phyloP scores from a whole-genome alignment of 208 protist genomes.

The Tritrichomonas musculus region DNA sequence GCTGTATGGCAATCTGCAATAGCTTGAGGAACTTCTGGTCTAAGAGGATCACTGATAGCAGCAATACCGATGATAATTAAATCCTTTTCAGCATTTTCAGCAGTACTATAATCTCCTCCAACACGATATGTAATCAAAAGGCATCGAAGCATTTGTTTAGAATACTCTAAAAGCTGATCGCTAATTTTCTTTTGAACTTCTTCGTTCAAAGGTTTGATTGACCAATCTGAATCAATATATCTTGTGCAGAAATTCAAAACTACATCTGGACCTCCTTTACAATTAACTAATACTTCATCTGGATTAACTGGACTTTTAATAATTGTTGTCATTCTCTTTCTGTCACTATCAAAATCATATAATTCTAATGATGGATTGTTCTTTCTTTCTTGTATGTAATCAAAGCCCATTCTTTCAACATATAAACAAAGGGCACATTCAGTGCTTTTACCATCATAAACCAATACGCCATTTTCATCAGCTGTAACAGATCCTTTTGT shows the following conservation, averaged over 20 bases:
- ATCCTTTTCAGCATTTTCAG: not conserved
- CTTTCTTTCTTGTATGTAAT: not conserved
- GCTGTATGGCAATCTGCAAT: constrained; percentile 6
- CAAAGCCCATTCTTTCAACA: not conserved
- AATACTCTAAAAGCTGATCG: not conserved
- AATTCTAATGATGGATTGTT: not conserved
- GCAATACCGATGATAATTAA: not conserved
- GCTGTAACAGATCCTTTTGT: not conserved
- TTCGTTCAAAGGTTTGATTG: not conserved
- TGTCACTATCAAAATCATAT: not conserved
- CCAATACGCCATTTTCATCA: not conserved
- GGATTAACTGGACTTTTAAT: not conserved
- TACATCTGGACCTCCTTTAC: constrained; percentile 19
- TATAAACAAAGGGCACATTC: not conserved
- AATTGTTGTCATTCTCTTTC: constrained; percentile 19
- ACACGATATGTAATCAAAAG: not conserved
- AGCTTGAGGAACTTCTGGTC: not conserved
- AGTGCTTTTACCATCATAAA: not conserved
- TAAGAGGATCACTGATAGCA: not conserved
- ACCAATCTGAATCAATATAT: not conserved
- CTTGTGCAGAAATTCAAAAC: not conserved
- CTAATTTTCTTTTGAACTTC: not conserved
- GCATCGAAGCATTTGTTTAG: not conserved
- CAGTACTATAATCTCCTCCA: not conserved
- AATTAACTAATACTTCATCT: not conserved